Evolutionary conservation across 2,329 filamentous ascomycete genomes (phyloP), one percentile per base, ranked within the genome.

Genomic region (Pseudocercospora fijiensis): DNA sequence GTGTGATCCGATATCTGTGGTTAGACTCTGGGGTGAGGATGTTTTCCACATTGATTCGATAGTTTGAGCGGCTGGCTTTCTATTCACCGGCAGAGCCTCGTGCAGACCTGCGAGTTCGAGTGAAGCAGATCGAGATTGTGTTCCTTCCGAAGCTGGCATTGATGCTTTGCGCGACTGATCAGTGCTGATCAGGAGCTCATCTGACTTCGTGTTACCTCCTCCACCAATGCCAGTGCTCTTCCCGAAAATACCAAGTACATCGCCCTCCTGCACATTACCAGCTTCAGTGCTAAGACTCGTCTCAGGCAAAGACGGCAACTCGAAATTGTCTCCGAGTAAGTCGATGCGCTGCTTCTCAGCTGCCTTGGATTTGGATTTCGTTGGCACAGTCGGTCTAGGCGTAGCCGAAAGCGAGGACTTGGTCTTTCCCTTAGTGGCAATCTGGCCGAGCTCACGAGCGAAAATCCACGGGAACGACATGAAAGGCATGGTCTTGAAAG

Each of bases 381-480:
- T 56, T 5, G 63, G 64, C 28, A 63, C 22, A 4, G 63, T 58
- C 0, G 68, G 66, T 60, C 62, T 60, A 2, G 66, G 57, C 57
- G 56, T 65, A 2, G 65, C 58, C 7, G 51, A 45, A n/a, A 60
- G 45, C 1, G 55, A 45, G 16, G 58, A 16, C 10, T n/a, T 33
- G 24, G 28, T 26, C 27, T 24, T 30, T 43, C 65, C 64, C 8
- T 61, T 67, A 1, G 78, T 85, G 1, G 89, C 90, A 70, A 96
- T 87, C 55, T 83, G 83, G 1, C 89, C 88, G 3, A 96, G 81
- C 64, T 92, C 85, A 51, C 84, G 83, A 11, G 87, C 83, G 67
- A 98, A 96, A 1, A 98, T 80, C 95, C 95, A 99, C 0, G 95
- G 94, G 71, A 97, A 98, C 64, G 89, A 95, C 70, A 97, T 95